Evolutionary conservation across 208 protist genomes (phyloP).

Genomic region (Trypanosoma rangeli): DNA sequence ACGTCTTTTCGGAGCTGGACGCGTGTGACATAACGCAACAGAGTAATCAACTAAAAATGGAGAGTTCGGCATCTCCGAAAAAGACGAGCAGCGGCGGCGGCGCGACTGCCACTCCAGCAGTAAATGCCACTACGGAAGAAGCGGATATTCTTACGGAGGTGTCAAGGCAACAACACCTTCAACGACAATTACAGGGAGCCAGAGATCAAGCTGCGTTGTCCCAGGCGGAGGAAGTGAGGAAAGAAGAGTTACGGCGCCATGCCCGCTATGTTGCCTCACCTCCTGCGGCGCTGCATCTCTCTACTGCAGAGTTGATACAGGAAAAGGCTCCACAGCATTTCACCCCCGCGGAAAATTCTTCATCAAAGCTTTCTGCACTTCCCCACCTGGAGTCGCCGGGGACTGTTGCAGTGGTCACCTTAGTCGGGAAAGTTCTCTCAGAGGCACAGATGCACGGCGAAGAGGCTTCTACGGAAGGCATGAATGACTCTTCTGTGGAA

Average conservation of each 20-base stretch:
- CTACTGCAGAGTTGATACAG: constrained; percentile 62
- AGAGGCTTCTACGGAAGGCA: constrained; percentile 7
- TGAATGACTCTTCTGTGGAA: background rate
- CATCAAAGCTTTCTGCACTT: constrained; percentile 34
- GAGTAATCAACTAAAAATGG: background rate
- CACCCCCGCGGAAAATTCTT: constrained; percentile 38
- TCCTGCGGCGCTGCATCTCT: constrained; percentile 54
- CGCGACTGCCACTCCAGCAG: background rate
- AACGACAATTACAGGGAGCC: constrained; percentile 36
- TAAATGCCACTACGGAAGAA: constrained; percentile 17
- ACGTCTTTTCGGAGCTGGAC: constrained; percentile 30
- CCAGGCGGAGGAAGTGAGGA: constrained; percentile 29
- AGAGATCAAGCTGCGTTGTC: constrained; percentile 39
- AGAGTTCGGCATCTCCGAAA: constrained; percentile 1
- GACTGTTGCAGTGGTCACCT: constrained; percentile 55
- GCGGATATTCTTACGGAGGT: constrained; percentile 23
- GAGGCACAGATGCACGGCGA: constrained; percentile 17
- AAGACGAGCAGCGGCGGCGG: background rate
- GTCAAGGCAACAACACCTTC: constrained; percentile 29
- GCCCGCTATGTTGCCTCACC: constrained; percentile 42
- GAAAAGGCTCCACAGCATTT: constrained; percentile 82
- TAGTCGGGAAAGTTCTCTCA: constrained; percentile 54
- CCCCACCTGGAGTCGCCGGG: constrained; percentile 45
- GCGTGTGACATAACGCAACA: constrained; percentile 29
- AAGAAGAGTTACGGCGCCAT: constrained; percentile 19